A percentile compares a stretch with the other conserved stretches of the same genome.
Conservation (phyloP, 345 rosid species). For the Citrus trifoliata region DNA sequence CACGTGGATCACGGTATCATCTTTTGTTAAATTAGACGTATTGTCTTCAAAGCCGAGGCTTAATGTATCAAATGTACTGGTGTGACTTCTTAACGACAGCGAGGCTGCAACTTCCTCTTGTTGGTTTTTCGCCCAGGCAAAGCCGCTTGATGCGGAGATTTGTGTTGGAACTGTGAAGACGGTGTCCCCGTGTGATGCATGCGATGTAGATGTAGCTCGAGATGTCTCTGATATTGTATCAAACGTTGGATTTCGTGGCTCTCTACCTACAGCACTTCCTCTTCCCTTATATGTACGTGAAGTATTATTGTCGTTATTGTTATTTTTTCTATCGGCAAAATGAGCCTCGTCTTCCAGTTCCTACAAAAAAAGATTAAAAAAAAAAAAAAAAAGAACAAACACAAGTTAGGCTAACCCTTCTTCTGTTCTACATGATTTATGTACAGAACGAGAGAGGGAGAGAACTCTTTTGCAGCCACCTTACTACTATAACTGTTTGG, state of each 20-base stretch:
- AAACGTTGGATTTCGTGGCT: constrained; percentile 12
- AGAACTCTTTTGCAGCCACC: constrained; percentile 37
- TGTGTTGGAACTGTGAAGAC: constrained; percentile 35
- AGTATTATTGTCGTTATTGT: not conserved
- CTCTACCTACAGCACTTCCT: constrained; percentile 7
- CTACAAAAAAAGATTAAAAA: constrained; percentile 19
- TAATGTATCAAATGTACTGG: constrained; percentile 38
- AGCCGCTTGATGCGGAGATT: constrained; percentile 46
- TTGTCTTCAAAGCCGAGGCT: constrained; percentile 40
- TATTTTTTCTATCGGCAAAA: constrained; percentile 11
- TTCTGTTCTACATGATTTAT: not conserved
- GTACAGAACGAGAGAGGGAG: not conserved
- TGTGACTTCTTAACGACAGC: constrained; percentile 45
- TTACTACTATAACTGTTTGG: constrained; percentile 28
- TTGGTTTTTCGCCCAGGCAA: constrained; percentile 50
- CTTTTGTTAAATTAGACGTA: constrained; percentile 23
- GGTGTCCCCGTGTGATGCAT: constrained; percentile 34
- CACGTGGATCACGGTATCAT: constrained; percentile 10
- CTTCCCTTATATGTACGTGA: constrained; percentile 12
- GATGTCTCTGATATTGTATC: constrained; percentile 36
- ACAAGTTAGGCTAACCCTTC: constrained; percentile 2
- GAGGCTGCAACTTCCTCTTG: constrained; percentile 47
- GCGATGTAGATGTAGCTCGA: constrained; percentile 22
- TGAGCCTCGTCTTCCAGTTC: constrained; percentile 30
- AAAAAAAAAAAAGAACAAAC: not conserved